Base-by-base conservation (phyloP, 73 alveolate species). In the Paramecium sexaurelia region DNA sequence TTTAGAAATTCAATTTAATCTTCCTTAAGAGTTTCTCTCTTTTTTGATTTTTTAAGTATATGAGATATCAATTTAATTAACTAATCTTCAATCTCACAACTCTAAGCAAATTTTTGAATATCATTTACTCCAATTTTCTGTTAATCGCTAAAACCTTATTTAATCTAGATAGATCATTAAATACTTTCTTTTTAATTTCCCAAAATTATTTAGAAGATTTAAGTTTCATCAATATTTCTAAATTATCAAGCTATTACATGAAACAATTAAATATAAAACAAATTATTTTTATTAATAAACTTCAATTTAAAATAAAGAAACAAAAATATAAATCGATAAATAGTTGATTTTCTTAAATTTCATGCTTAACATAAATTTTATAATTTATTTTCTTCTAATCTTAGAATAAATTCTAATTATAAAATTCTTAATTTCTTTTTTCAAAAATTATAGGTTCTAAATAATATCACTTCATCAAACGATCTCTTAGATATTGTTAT, bases 391-490 rank as follows among this genome's bases (percentile, higher is more conserved):
- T 75, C 90, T 20, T 73, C 90, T 41, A 2, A 39, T 78, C 90
- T 78, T 24, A 45, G 7, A 43, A 75, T 75, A 45, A 78, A 78
- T 78, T 78, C 19, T 45, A 41, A 73, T 78, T 75, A 41, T n/a
- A 78, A 45, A 11, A 75, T 78, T 78, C 90, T 78, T 24, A 78
- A 78, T 78, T 78, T n/a, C n/a, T n/a, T n/a, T n/a, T n/a, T n/a
- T n/a, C n/a, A n/a, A n/a, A n/a, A n/a, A n/a, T n/a, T n/a, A n/a
- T n/a, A n/a, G n/a, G n/a, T n/a, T n/a, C n/a, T n/a, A n/a, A n/a
- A n/a, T n/a, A n/a, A n/a, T n/a, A n/a, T n/a, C n/a, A n/a, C n/a
- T n/a, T n/a, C n/a, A n/a, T n/a, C n/a, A n/a, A n/a, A n/a, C n/a
- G n/a, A n/a, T n/a, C n/a, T n/a, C n/a, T n/a, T n/a, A n/a, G n/a